Evolutionary conservation across 805 yeast genomes (phyloP), one percentile per base, ranked within the genome.

Genomic region (Lipomyces yamadae): DNA sequence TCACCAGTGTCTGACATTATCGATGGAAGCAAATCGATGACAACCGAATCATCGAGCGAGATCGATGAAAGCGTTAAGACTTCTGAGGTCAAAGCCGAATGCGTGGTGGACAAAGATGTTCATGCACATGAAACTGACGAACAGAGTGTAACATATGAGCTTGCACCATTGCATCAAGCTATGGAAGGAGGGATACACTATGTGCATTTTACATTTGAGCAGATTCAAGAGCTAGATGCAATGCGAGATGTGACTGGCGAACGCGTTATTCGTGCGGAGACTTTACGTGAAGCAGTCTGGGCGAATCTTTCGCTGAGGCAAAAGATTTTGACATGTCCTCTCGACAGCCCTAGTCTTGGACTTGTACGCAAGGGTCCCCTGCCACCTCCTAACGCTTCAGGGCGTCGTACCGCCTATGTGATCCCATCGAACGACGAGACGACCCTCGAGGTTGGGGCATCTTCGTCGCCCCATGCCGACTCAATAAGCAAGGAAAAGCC

Each of bases 281-380:
- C 80, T 0, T 69, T 85, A 13, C 80, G 80, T 61, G 81, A 80
- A 33, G 86, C 86, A 0, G 72, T 85, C 11, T 85, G 88, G 88
- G 76, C 78, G 62, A 82, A 82, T 42, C 76, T 82, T 32, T 77
- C 78, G 35, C 70, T 85, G 35, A 83, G 82, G 50, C 77, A 82
- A 63, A 67, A 75, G 54, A 80, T 84, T 2, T 74, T 79, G 4
- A 74, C 76, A 2, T 71, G 81, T 0, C 67, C 65, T 10, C 52
- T 24, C 15, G 50, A 42, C 15, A 58, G 35, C 4, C 53, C 52
- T 10, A 45, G 10, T 30, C 56, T 67, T 24, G 67, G 62, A 30
- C 60, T 66, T 15, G 34, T 61, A 48, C 53, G 37, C 32, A 57
- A 48, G 3, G 63, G 60, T 4, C 55, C 57, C 10, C 58, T 56